phyloP scores from a whole-genome alignment of 768 basidiomycete species.

The Suillus subluteus region DNA sequence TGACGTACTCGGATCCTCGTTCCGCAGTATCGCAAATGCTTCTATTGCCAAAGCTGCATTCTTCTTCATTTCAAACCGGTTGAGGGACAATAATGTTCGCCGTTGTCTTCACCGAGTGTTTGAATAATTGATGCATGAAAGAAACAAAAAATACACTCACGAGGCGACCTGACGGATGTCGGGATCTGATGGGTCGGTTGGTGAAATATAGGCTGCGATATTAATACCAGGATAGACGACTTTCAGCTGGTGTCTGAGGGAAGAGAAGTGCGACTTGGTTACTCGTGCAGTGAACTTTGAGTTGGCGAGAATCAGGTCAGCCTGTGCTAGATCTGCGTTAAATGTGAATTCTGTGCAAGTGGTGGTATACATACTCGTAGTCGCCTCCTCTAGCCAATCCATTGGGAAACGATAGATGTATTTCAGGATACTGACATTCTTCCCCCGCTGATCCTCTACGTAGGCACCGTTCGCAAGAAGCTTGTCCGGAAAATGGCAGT shows the following conservation, averaged over 20 bases:
- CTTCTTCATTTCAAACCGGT: slow-evolving; percentile 97
- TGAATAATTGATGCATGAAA: not conserved
- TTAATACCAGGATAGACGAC: slow-evolving; percentile 99
- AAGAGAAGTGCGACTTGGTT: slow-evolving; percentile 74
- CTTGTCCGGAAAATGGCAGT: slow-evolving; percentile 98
- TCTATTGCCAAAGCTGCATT: slow-evolving; percentile 81
- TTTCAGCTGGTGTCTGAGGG: slow-evolving; percentile 59
- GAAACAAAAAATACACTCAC: slow-evolving; percentile 41
- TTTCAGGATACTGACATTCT: slow-evolving; percentile 58
- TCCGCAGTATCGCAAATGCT: slow-evolving; percentile 66
- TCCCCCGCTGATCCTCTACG: slow-evolving; percentile 55
- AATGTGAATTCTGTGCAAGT: slow-evolving; percentile 2
- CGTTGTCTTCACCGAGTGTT: slow-evolving; percentile 46
- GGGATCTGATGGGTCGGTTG: slow-evolving; percentile 44
- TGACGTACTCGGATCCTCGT: slow-evolving; percentile 28
- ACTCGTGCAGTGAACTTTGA: slow-evolving; percentile 88
- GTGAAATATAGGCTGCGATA: slow-evolving; percentile 64
- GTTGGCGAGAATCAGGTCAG: slow-evolving; percentile 90
- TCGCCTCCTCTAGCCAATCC: slow-evolving; percentile 87
- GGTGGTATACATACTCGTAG: slow-evolving; percentile 66
- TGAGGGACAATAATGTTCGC: slow-evolving; percentile 84
- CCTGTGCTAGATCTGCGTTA: slow-evolving; percentile 59
- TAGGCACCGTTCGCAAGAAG: slow-evolving; percentile 73
- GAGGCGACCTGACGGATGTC: slow-evolving; percentile 60
- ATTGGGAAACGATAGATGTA: slow-evolving; percentile 83